These are phyloP conservation scores for Leccinum solheimii DNA, from an alignment of 1,284 basidiomycete species.

Conservation along the genomic window DNA sequence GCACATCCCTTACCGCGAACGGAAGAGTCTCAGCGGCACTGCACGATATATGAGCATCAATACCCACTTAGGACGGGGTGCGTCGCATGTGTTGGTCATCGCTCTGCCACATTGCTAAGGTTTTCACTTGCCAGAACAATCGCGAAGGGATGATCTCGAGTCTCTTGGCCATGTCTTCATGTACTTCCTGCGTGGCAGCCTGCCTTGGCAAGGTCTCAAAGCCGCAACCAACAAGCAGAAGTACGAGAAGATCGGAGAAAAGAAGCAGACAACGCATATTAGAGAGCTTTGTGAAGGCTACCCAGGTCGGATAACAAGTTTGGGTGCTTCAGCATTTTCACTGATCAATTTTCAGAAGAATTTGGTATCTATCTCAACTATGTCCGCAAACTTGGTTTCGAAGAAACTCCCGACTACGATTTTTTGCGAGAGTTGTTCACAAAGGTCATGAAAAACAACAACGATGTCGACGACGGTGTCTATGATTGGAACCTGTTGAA, in stretches of 20 bases:
- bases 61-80: slow-evolving; percentile 88
- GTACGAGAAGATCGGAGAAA: slow-evolving; percentile 98
- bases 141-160: slow-evolving; percentile 91
- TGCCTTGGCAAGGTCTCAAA: slow-evolving; percentile 95
- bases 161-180: slow-evolving; percentile 98
- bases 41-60: slow-evolving; percentile 99
- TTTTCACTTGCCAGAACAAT: slow-evolving; percentile 50
- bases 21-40: slow-evolving; percentile 97
- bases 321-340: slow-evolving; percentile 87
- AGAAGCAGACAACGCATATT: slow-evolving; percentile 95
- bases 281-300: slow-evolving; percentile 94
- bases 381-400: slow-evolving; percentile 92
- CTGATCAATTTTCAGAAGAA: slow-evolving; percentile 76
- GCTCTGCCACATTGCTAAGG: slow-evolving; percentile 1
- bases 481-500: slow-evolving; percentile 98
- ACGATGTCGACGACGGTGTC: slow-evolving; percentile 89
- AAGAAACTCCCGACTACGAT: slow-evolving; percentile 97
- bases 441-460: slow-evolving; percentile 87
- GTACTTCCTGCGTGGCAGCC: slow-evolving; percentile 92
- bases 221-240: slow-evolving; percentile 99
- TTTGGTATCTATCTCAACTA: slow-evolving; percentile 98
- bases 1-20: slow-evolving; percentile 98
- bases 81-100: slow-evolving; percentile 1
- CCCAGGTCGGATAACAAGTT: slow-evolving; percentile 65
- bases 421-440: slow-evolving; percentile 94